These are phyloP conservation scores for Vaucheria bursata DNA, from an alignment of 352 stramenopile species.

Conservation along the genomic window DNA sequence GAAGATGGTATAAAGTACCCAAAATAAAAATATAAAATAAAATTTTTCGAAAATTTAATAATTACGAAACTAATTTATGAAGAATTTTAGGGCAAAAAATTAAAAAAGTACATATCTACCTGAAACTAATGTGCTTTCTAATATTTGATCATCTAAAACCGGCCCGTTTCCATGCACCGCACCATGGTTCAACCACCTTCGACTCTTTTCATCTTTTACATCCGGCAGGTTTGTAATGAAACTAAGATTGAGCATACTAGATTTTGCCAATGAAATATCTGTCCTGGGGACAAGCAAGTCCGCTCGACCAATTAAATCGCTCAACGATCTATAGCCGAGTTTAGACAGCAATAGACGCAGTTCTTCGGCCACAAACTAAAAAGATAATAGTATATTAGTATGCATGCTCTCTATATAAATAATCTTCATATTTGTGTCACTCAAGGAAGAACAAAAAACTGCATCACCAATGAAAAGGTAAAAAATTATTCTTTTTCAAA, in stretches of 20 bases:
- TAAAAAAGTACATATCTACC: too few species aligned
- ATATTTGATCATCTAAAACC: constrained; percentile 63
- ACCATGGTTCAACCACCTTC: constrained; percentile 71
- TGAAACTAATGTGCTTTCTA: constrained; percentile 49
- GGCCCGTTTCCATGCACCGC: constrained; percentile 71
- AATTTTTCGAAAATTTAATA: too few species aligned
- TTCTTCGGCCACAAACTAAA: constrained; percentile 63
- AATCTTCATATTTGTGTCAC: too few species aligned
- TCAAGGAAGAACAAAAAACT: too few species aligned
- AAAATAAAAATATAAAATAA: too few species aligned
- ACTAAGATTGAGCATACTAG: constrained; percentile 54
- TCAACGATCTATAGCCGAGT: constrained; percentile 78
- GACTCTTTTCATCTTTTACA: constrained; percentile 54
- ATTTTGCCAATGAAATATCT: constrained; percentile 61
- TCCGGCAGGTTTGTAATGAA: constrained; percentile 53
- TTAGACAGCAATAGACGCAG: constrained; percentile 64
- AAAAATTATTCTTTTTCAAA: too few species aligned
- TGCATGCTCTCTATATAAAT: neutral
- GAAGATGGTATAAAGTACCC: too few species aligned
- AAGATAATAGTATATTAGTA: neutral
- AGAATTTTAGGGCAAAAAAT: too few species aligned
- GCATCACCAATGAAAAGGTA: too few species aligned
- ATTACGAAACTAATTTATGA: too few species aligned
- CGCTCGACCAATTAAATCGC: constrained; percentile 82
- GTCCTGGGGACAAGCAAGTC: constrained; percentile 78